Percentiles rank a stretch among this genome's conserved stretches.
Evolutionary conservation across 371 early-diverging fungal genomes (phyloP).

Genomic region (Mucor saturninus): DNA sequence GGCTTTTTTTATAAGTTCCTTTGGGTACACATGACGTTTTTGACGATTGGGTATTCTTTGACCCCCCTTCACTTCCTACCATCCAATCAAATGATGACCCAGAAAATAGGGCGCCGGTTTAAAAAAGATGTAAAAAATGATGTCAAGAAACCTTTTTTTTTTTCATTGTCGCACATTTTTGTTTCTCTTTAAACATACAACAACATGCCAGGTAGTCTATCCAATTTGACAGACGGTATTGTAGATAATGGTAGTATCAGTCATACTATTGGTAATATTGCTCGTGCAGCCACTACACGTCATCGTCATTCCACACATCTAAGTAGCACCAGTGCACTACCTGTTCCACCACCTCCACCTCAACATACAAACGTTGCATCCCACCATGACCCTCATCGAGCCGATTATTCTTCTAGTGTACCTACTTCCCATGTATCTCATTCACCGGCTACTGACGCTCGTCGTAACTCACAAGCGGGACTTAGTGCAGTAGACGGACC

Average conservation of each 20-base stretch:
- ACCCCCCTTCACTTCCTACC: too few relatives aligned
- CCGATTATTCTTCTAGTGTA: neutral
- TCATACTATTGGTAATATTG: conserved; percentile 28
- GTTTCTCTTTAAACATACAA: neutral
- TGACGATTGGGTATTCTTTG: too few relatives aligned
- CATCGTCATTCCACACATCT: conserved; percentile 13
- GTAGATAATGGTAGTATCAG: conserved; percentile 18
- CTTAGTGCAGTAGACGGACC: conserved; percentile 9
- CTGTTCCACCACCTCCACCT: conserved; percentile 31
- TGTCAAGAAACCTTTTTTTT: conserved; percentile 9
- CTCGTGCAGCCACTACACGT: conserved; percentile 30
- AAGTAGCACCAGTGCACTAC: conserved; percentile 9
- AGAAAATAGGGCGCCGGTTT: too few relatives aligned
- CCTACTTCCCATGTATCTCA: neutral
- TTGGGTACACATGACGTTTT: too few relatives aligned
- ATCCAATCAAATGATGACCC: too few relatives aligned
- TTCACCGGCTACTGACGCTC: conserved; percentile 5
- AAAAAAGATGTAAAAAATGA: too few relatives aligned
- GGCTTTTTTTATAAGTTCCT: too few relatives aligned
- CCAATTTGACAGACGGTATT: conserved; percentile 14
- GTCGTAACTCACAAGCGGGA: conserved; percentile 12
- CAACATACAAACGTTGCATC: conserved; percentile 28
- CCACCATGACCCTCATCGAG: neutral
- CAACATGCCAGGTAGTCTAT: conserved; percentile 17
- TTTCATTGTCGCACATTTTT: neutral